Evolutionary conservation across 1,139 yeast genomes (phyloP), one percentile per base, ranked within the genome.

Genomic region (Candida tunisiensis): DNA sequence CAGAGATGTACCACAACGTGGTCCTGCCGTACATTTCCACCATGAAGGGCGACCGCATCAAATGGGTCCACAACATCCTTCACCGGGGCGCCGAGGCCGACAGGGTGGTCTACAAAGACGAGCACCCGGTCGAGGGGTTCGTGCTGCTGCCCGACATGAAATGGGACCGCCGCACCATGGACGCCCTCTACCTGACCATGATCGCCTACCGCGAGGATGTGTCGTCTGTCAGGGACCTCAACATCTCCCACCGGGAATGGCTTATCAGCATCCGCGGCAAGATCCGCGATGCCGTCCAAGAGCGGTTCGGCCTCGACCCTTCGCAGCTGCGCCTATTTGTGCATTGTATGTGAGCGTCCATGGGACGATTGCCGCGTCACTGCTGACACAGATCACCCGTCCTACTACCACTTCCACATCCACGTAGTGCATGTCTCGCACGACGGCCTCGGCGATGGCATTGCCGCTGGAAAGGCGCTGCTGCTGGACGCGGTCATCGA

Each of bases 361-460:
- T 20, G n/a, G n/a, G n/a, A n/a, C n/a, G 23, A 5, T 28, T 14
- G 13, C 11, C 16, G 15, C 16, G 19, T 5, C 30, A 18, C 28
- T 34, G 16, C 30, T 33, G 21, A 8, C 15, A 17, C 24, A 20
- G 28, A 88, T 49, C 96, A 85, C 36, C 99, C 99, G 0, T 79
- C 94, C 0, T 88, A 88, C 48, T 88, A 88, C 45, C 96, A 88
- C 45, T 74, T 88, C 58, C 98, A 88, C 47, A 63, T 88, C 20
- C 98, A 88, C 45, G 73, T 79, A n/a, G 93, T 83, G 15, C 77
- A 75, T 40, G 60, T 78, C 6, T 60, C 55, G 15, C 79, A 78
- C 38, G 69, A 73, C 1, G 93, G 92, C 1, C 46, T 74, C 26
- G 88, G 83, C 6, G 71, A 69, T 8, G 96, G 96, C 1, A n/a